Evolutionary conservation across 1,284 basidiomycete species (phyloP), one percentile per base, ranked within the genome.

Genomic region (Papiliotrema laurentii): DNA sequence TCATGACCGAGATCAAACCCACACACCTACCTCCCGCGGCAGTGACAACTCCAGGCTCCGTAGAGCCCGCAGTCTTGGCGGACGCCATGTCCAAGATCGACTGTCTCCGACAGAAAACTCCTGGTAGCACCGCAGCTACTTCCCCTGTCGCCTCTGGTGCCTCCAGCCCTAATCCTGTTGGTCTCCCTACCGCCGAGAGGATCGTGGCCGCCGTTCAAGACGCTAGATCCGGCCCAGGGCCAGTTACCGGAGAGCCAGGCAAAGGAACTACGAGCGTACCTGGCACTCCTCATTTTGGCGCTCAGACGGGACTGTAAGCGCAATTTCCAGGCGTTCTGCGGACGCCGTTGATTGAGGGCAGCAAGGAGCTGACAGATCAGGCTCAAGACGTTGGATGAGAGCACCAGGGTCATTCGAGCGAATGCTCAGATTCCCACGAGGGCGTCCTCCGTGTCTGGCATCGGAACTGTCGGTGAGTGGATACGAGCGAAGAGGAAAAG

Each of bases 241-340:
- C 48, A 19, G 36, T 31, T 5, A 44, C 42, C 13, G 30, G 30
- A 10, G 33, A 24, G 24, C 11, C 35, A 30, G 13, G 14, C 25
- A 18, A 16, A 28, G 43, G 27, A 9, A 27, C 37, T 5, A 37
- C 19, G 27, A 66, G 64, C 34, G 63, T 59, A 4, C 66, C 68
- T 24, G 66, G 64, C n/a, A 74, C 71, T 24, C 72, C 72, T 7
- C 72, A 74, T 54, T 74, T 74, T 56, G 72, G 72, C 2, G 72
- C 72, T 26, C 69, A 71, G 52, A 68, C 70, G 2, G 66, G 60
- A 28, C 41, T 72, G 69, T 69, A 44, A 44, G 70, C 55, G n/a
- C n/a, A n/a, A n/a, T n/a, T n/a, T n/a, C n/a, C n/a, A n/a, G n/a
- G 41, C 16, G 16, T 28, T 18, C n/a, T 45, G 13, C 14, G 21